Percentiles rank a stretch among this genome's conserved stretches.
phyloP scores from a whole-genome alignment of 768 basidiomycete genomes.

The Tricholomella constricta region DNA sequence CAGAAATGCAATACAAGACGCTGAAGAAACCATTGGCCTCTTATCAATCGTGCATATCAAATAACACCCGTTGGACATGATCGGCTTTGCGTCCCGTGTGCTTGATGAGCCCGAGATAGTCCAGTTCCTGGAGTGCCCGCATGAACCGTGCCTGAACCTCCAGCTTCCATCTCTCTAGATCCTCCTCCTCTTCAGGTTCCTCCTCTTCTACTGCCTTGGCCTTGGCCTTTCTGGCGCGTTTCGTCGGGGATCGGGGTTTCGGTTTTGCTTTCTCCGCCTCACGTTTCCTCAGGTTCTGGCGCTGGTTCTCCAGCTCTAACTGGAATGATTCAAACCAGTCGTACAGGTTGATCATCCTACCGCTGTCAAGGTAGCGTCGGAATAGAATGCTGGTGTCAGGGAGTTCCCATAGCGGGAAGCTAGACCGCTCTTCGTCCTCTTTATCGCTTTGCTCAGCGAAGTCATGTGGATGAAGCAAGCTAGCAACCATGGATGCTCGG shows the following conservation, averaged over 20 bases:
- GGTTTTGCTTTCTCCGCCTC: conserved; percentile 2
- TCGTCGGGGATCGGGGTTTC: conserved; percentile 13
- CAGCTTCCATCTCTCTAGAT: conserved; percentile 45
- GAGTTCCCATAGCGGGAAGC: conserved; percentile 48
- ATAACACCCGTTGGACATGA: conserved; percentile 70
- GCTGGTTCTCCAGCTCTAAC: conserved; percentile 62
- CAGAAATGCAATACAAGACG: not conserved
- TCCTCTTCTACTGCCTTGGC: conserved; percentile 32
- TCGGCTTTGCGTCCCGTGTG: conserved; percentile 79
- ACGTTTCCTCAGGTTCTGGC: conserved; percentile 24
- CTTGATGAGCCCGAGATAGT: conserved; percentile 78
- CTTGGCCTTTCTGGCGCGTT: conserved; percentile 20
- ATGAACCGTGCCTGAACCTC: conserved; percentile 80
- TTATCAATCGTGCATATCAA: conserved; percentile 48
- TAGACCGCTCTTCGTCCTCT: conserved; percentile 3
- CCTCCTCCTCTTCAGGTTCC: conserved; percentile 37
- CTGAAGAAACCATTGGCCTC: not conserved
- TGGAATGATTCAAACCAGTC: conserved; percentile 88
- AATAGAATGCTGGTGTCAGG: conserved; percentile 81
- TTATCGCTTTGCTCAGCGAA: conserved; percentile 32
- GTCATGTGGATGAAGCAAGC: conserved; percentile 59
- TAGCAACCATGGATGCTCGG: conserved; percentile 60
- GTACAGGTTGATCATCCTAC: conserved; percentile 82
- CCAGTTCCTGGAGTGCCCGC: conserved; percentile 78
- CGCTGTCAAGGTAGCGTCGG: conserved; percentile 74